Evolutionary conservation across 2,329 filamentous ascomycete genomes (phyloP), one percentile per base, ranked within the genome.

Genomic region (Aspergillus pseudoglaucus): DNA sequence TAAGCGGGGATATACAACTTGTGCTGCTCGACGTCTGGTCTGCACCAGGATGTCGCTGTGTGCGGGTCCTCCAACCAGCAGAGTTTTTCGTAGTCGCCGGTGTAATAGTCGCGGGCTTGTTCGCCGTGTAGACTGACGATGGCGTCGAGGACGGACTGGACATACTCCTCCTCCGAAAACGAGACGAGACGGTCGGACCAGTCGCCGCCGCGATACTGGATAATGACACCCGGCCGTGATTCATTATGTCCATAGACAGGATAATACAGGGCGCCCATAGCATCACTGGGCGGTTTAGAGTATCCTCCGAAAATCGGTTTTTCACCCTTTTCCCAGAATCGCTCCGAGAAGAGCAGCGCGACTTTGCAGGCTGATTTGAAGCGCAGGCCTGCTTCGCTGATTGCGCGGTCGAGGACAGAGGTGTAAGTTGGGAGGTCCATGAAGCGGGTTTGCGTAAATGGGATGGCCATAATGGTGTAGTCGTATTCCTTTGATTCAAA

Each of bases 391-490:
- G 52, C 50, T 48, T 61, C 56, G 47, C 55, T 56, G 40, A 59
- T 65, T 5, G 45, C 12, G 40, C 55, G 53, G 14, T 48, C 46
- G 2, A 63, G 49, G 1, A 60, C 54, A 1, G 57, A 58, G 3
- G 68, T 70, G 53, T 66, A 69, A 4, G 53, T 50, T 0, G 68
- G 67, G 1, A 70, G 47, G 4, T 70, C 59, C 68, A 66, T 68
- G 47, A 67, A 66, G 25, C 65, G 62, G 15, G 66, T 61, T 44
- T 68, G 54, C 20, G 67, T 71, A 42, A 71, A 63, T 0, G 68
- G 68, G 0, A 64, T 63, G 6, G 64, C 64, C 54, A 69, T 68
- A 38, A 71, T 61, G 1, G 67, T 57, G 47, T 70, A 70, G 46
- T 71, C 68, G 30, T 68, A 71, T 1, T 58, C 54, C n/a, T 66